Evolutionary conservation across 176 grass and related monocot genomes (phyloP).

Genomic region (Zea mays): Zm-B73-REFERENCE-NAM-5.0 NC_050099.1:198131001-198131500

Average conservation of each 20-base stretch:
- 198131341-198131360: not conserved
- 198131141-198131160: not conserved
- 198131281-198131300: not conserved
- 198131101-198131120: constrained; percentile 1
- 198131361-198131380: not conserved
- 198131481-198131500: no score
- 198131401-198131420: no score
- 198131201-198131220: constrained; percentile 19
- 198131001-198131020: not conserved
- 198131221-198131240: not conserved
- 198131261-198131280: not conserved
- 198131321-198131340: not conserved
- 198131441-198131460: no score
- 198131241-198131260: not conserved
- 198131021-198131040: not conserved
- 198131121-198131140: no score
- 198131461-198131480: no score
- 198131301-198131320: no score
- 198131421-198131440: no score
- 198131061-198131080: not conserved
- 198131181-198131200: not conserved
- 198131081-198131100: constrained; percentile 5
- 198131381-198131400: not conserved
- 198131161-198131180: not conserved
- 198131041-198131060: not conserved